Base-by-base conservation (phyloP, 495 filamentous ascomycete genomes). In the Patellaria atrata region DNA sequence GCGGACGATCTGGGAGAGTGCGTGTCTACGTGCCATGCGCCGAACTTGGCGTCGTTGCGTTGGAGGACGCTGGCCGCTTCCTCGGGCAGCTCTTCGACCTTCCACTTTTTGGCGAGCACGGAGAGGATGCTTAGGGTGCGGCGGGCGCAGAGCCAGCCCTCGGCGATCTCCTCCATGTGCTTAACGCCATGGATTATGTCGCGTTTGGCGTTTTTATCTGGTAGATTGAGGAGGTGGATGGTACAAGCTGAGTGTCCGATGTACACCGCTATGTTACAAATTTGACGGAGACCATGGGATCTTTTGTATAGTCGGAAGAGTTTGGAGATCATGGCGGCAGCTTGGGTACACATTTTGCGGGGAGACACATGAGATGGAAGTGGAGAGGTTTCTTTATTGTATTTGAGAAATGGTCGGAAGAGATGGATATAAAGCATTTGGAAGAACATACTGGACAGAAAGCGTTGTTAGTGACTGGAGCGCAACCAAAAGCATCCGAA, bases 341-440 rank as follows among this genome's bases (percentile, higher is more conserved):
- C 85, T 47, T 84, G 79, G 2, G 82, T 85, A 60, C 89, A 92
- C 27, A 89, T 69, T 48, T 83, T 82, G 22, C 91, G 73, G 10
- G 91, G 87, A 6, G 86, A 94, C 17, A 94, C 82, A 55, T 93
- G 79, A 5, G 76, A 54, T 4, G 91, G 85, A 0, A 94, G 68
- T 0, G 89, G 83, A 4, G 86, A 89, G 4, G 69, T 77, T 13
- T 69, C 56, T 35, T 74, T 79, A 8, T 73, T 79, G 53, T 94
- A 94, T 55, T 86, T 91, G 22, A 97, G 68, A 54, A 97, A 97
- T 0, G 89, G 87, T 3, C 89, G 82, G 61, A 93, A 97, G 6
- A 96, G 75, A 46, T 97, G 91, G 41, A 97, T 94, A 51, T 87
- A 89, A 23, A 94, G 79, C 1, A 94, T 68, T 48, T 96, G 86